These are phyloP conservation scores for Elsinoe perseae DNA, from an alignment of 2,329 filamentous ascomycete species.

Conservation along the genomic window DNA sequence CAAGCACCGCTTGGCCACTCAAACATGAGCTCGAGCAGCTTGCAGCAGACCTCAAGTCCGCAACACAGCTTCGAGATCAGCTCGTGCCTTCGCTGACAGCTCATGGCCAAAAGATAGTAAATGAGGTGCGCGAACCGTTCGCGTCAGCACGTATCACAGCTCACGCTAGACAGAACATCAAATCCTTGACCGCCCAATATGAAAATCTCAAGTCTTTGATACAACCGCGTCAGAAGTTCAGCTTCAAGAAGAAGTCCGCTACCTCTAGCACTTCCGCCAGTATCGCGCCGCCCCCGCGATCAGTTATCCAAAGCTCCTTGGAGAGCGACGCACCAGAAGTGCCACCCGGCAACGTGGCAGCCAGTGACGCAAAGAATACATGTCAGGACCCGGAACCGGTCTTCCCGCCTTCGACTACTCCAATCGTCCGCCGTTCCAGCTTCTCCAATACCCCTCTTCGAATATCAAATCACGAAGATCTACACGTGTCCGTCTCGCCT, in stretches of 20 bases:
- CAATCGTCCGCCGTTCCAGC: constrained; percentile 42
- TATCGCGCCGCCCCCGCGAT: neutral
- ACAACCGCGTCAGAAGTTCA: constrained; percentile 69
- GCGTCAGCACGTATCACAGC: neutral
- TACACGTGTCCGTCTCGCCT: constrained; percentile 70
- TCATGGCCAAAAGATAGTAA: constrained; percentile 4
- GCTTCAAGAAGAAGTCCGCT: constrained; percentile 30
- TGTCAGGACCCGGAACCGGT: neutral
- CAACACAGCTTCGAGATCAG: neutral
- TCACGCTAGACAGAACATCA: neutral
- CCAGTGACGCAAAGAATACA: neutral
- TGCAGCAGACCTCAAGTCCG: neutral
- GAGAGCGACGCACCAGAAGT: neutral
- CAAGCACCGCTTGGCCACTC: neutral
- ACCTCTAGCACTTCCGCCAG: constrained; percentile 17
- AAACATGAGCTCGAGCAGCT: neutral
- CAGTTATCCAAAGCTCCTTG: neutral
- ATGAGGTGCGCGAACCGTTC: neutral
- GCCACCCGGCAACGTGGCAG: too few species aligned
- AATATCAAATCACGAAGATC: constrained; percentile 51
- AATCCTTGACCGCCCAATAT: neutral
- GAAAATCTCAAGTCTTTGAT: constrained; percentile 37
- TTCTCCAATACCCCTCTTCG: constrained; percentile 39
- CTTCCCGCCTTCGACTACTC: constrained; percentile 15
- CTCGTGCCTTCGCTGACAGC: neutral